Evolutionary conservation across 805 yeast species (phyloP).

Genomic region (Starmerella roubikii): DNA sequence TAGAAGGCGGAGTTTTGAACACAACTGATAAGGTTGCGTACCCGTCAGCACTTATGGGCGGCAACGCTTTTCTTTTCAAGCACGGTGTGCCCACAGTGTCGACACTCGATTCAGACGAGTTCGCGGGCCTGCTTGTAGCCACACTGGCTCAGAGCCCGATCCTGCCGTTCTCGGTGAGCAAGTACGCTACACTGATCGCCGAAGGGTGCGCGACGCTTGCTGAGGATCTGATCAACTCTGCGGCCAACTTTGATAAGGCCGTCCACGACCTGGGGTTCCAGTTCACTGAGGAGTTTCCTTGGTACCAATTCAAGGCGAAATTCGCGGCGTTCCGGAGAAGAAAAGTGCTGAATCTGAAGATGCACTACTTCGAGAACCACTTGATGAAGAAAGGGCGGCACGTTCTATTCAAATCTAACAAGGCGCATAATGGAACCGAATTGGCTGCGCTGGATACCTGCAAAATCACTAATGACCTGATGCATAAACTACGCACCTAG

Average conservation of each 20-base stretch:
- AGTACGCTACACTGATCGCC: neutral
- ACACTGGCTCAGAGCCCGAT: constrained; percentile 8
- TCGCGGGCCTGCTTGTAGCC: constrained; percentile 6
- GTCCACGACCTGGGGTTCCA: neutral
- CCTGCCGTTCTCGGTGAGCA: constrained; percentile 6
- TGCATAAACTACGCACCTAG: neutral
- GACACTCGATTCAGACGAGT: neutral
- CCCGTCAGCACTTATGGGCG: constrained; percentile 2
- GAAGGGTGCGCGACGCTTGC: neutral
- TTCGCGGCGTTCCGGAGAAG: constrained; percentile 3
- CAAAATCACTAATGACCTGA: neutral
- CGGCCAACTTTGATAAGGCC: constrained; percentile 4
- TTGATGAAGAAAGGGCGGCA: constrained; percentile 2
- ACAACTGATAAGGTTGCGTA: too few species aligned
- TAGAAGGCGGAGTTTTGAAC: constrained; percentile 5
- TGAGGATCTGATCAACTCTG: neutral
- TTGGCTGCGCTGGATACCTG: neutral
- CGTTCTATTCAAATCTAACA: constrained; percentile 1
- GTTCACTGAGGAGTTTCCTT: constrained; percentile 15
- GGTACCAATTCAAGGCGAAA: constrained; percentile 13
- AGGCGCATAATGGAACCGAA: neutral
- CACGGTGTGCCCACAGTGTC: constrained; percentile 7
- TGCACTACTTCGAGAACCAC: constrained; percentile 7
- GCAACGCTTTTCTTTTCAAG: constrained; percentile 2
- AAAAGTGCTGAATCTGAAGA: constrained; percentile 7